phyloP scores from a whole-genome alignment of 768 basidiomycete species.

The Naematelia encephala region DNA sequence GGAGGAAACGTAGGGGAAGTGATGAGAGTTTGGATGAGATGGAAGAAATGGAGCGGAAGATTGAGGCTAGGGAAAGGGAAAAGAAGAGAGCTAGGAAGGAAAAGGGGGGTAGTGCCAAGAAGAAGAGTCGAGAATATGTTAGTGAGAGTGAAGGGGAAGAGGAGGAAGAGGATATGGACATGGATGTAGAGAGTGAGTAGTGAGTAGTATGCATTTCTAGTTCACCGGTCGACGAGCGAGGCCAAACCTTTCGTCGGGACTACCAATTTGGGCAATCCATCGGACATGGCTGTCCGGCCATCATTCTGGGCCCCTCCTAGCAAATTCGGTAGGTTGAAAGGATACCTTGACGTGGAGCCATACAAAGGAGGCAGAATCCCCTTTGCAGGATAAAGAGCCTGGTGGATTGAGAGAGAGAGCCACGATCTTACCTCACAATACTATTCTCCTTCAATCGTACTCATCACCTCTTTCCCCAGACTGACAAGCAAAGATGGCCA shows the following conservation, averaged over 20 bases:
- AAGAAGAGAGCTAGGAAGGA: conserved; percentile 36
- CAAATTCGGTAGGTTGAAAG: background rate
- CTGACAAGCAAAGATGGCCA: conserved; percentile 8
- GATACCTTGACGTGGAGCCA: background rate
- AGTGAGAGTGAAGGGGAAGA: conserved; percentile 17
- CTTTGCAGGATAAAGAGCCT: too few species aligned
- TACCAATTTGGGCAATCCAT: background rate
- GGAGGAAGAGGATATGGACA: conserved; percentile 6
- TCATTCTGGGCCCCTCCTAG: background rate
- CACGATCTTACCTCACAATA: background rate
- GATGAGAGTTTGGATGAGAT: conserved; percentile 36
- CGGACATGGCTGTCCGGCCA: conserved; percentile 6
- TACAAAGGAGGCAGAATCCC: conserved; percentile 7
- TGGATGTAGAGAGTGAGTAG: conserved; percentile 8
- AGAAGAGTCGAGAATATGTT: conserved; percentile 2
- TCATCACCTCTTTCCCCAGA: too few species aligned
- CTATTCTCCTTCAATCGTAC: background rate
- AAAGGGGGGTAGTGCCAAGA: conserved; percentile 2
- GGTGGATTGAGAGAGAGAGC: too few species aligned
- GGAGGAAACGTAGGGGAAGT: conserved; percentile 16
- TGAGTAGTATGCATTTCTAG: background rate
- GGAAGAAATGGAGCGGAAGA: conserved; percentile 42
- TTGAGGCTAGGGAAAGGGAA: conserved; percentile 37
- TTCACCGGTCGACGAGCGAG: too few species aligned
- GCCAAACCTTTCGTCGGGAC: too few species aligned